phyloP scores from a whole-genome alignment of 2,329 filamentous ascomycete genomes.

The Colletotrichum tamarilloi region DNA sequence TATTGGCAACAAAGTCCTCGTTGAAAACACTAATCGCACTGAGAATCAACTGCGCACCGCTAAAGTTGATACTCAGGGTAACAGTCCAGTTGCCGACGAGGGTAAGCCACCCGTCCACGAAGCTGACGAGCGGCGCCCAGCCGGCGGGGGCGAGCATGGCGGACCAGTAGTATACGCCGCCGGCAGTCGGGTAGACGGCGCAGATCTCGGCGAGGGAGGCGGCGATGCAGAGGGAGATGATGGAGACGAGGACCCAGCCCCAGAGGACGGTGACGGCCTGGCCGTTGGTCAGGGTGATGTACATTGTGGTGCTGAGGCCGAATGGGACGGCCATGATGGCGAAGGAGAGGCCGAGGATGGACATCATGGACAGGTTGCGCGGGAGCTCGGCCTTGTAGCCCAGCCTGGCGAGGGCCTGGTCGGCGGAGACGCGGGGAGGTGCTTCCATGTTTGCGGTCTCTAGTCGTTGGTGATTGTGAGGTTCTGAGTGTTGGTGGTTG shows the following conservation, averaged over 20 bases:
- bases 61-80: conserved; percentile 75
- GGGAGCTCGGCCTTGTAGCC: conserved; percentile 62
- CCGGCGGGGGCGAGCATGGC: conserved; percentile 74
- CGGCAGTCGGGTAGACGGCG: conserved; percentile 75
- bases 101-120: conserved; percentile 78
- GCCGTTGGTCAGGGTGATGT: conserved; percentile 75
- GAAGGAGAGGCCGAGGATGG: conserved; percentile 75
- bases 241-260: conserved; percentile 75
- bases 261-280: conserved; percentile 76
- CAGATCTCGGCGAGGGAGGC: conserved; percentile 77
- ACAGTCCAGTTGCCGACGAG: conserved; percentile 80
- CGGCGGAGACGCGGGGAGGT: conserved; percentile 24
- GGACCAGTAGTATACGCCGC: conserved; percentile 78
- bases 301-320: conserved; percentile 75
- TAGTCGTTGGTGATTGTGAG: neutral
- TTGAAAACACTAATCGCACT: conserved; percentile 76
- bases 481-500: neutral
- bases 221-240: conserved; percentile 72
- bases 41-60: conserved; percentile 67
- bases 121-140: conserved; percentile 75
- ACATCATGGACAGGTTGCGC: conserved; percentile 63
- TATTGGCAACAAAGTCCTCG: conserved; percentile 74
- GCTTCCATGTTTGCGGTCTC: conserved; percentile 20
- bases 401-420: conserved; percentile 52
- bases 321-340: conserved; percentile 81